Conservation (phyloP, 495 filamentous ascomycete species). For the Xylaria palmicola region DNA sequence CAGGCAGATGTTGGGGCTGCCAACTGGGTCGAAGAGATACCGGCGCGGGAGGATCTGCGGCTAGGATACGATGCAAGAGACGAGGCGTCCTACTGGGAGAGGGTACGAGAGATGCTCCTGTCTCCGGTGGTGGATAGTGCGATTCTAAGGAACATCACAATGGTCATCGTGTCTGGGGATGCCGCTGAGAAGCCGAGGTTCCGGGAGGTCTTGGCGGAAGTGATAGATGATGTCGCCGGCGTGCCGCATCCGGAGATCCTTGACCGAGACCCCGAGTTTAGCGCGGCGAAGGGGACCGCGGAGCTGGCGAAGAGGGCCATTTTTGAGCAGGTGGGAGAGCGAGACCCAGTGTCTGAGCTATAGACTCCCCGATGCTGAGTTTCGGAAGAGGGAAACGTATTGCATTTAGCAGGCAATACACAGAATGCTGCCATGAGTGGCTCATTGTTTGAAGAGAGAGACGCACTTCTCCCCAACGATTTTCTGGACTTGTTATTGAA, state of each 20-base stretch:
- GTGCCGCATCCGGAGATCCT: constrained; percentile 10
- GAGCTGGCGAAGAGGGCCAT: constrained; percentile 23
- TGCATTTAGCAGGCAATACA: too few relatives aligned
- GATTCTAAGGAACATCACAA: constrained; percentile 1
- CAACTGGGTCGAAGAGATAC: neutral
- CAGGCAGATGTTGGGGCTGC: neutral
- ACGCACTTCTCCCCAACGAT: too few relatives aligned
- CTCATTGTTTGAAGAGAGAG: too few relatives aligned
- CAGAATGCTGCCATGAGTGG: too few relatives aligned
- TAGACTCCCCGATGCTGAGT: too few relatives aligned
- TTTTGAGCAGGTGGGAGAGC: neutral
- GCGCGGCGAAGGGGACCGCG: constrained; percentile 15
- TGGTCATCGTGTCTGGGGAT: neutral
- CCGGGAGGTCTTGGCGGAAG: neutral
- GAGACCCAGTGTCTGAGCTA: neutral
- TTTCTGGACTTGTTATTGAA: too few relatives aligned
- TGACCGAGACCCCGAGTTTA: constrained; percentile 17
- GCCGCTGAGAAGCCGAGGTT: neutral
- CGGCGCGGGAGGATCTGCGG: constrained; percentile 4
- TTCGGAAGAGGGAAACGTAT: too few relatives aligned
- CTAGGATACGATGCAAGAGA: constrained; percentile 7
- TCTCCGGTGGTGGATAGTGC: constrained; percentile 10
- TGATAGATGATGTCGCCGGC: constrained; percentile 5
- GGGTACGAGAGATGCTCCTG: constrained; percentile 6
- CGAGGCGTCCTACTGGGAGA: constrained; percentile 14